A percentile compares a stretch with the other conserved stretches of the same genome.
These are phyloP conservation scores for Hanseniaspora vineae DNA, from an alignment of 805 yeast species.

Conservation along the genomic window DNA sequence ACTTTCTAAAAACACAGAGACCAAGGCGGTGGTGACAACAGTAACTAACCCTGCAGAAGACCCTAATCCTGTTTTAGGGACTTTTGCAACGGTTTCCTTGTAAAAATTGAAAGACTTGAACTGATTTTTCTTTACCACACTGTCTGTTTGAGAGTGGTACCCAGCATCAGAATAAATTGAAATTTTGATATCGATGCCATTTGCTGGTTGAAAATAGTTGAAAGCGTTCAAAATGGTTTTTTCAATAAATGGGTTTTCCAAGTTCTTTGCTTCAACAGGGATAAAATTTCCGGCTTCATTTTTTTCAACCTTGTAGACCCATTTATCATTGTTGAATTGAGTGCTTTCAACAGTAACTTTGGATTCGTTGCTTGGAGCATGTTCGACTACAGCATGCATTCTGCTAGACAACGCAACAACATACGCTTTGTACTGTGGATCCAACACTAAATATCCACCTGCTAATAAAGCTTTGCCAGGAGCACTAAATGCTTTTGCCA, in stretches of 20 bases:
- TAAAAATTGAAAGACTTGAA: constrained; percentile 47
- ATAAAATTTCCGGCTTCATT: constrained; percentile 8
- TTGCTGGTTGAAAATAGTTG: constrained; percentile 29
- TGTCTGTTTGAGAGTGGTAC: constrained; percentile 65
- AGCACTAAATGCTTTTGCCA: constrained; percentile 55
- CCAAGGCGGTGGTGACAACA: constrained; percentile 58
- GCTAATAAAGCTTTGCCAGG: constrained; percentile 93
- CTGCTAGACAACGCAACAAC: constrained; percentile 82
- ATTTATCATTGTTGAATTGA: constrained; percentile 58
- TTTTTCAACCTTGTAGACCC: constrained; percentile 39
- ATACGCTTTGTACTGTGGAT: constrained; percentile 59
- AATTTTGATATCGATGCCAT: constrained; percentile 28
- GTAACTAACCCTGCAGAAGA: constrained; percentile 91
- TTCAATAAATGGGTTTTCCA: constrained; percentile 61
- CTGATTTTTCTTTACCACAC: constrained; percentile 25
- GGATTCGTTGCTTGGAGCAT: constrained; percentile 2
- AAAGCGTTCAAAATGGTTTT: constrained; percentile 45
- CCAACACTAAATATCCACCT: constrained; percentile 89
- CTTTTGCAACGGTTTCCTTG: constrained; percentile 43
- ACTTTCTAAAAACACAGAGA: constrained; percentile 31
- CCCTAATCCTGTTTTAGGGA: constrained; percentile 90
- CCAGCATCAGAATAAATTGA: constrained; percentile 75
- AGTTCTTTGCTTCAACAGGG: constrained; percentile 22
- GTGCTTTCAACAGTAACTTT: constrained; percentile 43
- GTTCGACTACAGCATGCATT: constrained; percentile 59